These are phyloP conservation scores for Datisca glomerata DNA, from an alignment of 306 rosid species.

Conservation along the genomic window DNA sequence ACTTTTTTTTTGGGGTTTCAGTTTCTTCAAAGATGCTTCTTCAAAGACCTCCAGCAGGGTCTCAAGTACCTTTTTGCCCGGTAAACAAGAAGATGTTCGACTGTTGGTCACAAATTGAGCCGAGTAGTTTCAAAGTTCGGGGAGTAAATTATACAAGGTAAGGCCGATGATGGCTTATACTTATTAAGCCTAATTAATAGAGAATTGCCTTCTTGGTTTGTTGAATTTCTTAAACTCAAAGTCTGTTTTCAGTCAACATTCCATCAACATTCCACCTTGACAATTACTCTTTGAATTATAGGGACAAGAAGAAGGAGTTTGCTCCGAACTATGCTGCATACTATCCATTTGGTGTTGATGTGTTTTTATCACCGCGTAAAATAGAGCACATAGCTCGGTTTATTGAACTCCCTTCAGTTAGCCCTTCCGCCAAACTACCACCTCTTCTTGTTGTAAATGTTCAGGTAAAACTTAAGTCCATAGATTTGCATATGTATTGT, in stretches of 20 bases:
- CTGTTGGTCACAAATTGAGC: slow-evolving; percentile 86
- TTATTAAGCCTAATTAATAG: too few relatives aligned
- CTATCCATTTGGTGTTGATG: slow-evolving; percentile 90
- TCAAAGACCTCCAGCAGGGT: slow-evolving; percentile 81
- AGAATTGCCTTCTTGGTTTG: too few relatives aligned
- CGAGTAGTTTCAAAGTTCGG: slow-evolving; percentile 72
- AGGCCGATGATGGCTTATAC: slow-evolving; percentile 14
- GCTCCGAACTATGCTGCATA: slow-evolving; percentile 73
- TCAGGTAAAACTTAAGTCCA: slow-evolving; percentile 40
- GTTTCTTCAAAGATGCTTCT: slow-evolving; percentile 76
- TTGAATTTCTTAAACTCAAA: too few relatives aligned
- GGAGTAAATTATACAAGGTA: slow-evolving; percentile 76
- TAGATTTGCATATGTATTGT: neutral
- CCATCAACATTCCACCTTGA: slow-evolving; percentile 8
- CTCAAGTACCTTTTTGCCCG: slow-evolving; percentile 91
- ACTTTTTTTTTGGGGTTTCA: slow-evolving; percentile 20
- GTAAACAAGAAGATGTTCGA: slow-evolving; percentile 80
- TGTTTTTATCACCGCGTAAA: slow-evolving; percentile 79
- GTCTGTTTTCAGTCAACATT: too few relatives aligned
- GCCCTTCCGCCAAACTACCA: slow-evolving; percentile 51
- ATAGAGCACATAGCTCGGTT: slow-evolving; percentile 74
- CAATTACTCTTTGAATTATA: slow-evolving; percentile 20
- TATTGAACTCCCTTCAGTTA: slow-evolving; percentile 58
- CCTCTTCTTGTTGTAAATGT: slow-evolving; percentile 84
- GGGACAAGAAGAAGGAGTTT: slow-evolving; percentile 89